Conservation (phyloP, 768 basidiomycete genomes). For the Leucosporidium creatinivorum region DNA sequence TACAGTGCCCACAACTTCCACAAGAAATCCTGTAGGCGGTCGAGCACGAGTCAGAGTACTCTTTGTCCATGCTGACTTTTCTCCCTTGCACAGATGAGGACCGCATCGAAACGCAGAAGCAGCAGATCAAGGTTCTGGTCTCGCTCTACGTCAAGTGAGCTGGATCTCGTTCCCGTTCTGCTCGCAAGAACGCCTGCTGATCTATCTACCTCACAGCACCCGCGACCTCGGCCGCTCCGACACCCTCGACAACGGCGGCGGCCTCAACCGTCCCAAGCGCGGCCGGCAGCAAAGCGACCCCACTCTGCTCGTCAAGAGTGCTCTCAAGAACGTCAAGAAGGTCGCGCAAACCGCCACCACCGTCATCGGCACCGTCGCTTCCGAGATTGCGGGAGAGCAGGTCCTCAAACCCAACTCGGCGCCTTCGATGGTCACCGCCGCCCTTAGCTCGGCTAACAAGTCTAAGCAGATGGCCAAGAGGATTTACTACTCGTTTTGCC, state of each 20-base stretch:
- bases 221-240: conserved; percentile 64
- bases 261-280: conserved; percentile 45
- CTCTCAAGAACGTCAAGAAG: conserved; percentile 58
- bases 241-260: conserved; percentile 45
- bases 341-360: conserved; percentile 80
- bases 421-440: conserved; percentile 55
- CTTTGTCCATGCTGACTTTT: neutral
- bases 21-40: conserved; percentile 36
- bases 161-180: no score
- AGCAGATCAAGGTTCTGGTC: conserved; percentile 62
- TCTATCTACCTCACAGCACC: conserved; percentile 50
- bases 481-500: conserved; percentile 70
- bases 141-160: conserved; percentile 56
- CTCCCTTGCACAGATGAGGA: conserved; percentile 46
- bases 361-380: conserved; percentile 57
- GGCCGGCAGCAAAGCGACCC: conserved; percentile 48
- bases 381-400: conserved; percentile 54
- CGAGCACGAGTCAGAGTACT: no score
- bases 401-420: conserved; percentile 70
- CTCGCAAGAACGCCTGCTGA: neutral
- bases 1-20: conserved; percentile 43
- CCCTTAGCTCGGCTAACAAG: conserved; percentile 71
- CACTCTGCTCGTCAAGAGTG: conserved; percentile 58
- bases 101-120: conserved; percentile 74
- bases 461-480: conserved; percentile 69